A percentile compares a stretch with the other conserved stretches of the same genome.
phyloP scores from a whole-genome alignment of 306 rosid species.

The cucumber (Cucumis sativus) region DNA sequence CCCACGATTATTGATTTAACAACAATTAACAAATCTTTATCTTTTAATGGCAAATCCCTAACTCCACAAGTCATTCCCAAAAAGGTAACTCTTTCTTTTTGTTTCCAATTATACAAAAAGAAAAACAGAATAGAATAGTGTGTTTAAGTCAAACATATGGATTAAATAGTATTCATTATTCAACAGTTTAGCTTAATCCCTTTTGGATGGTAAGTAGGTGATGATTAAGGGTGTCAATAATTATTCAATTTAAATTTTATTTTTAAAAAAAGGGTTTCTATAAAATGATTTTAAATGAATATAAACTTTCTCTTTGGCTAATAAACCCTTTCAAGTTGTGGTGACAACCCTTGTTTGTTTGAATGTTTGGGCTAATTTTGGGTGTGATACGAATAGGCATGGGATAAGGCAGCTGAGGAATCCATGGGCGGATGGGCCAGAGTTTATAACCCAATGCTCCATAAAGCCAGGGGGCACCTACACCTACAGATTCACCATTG shows the following conservation, averaged over 20 bases:
- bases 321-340: too few species aligned
- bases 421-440: conserved; percentile 98
- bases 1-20: too few species aligned
- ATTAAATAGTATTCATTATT: background rate
- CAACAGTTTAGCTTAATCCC: background rate
- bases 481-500: conserved; percentile 76
- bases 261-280: too few species aligned
- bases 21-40: too few species aligned
- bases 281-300: too few species aligned
- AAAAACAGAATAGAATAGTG: background rate
- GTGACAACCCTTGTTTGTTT: too few species aligned
- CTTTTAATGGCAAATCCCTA: too few species aligned
- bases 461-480: conserved; percentile 79
- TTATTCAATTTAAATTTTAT: too few species aligned
- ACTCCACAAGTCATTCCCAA: background rate
- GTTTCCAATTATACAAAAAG: too few species aligned
- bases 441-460: conserved; percentile 79
- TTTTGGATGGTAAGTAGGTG: too few species aligned
- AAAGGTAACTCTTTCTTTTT: background rate
- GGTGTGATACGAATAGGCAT: conserved; percentile 40
- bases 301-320: too few species aligned
- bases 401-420: conserved; percentile 68
- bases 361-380: background rate
- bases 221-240: too few species aligned
- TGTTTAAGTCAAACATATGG: background rate